These are phyloP conservation scores for Ogataea saltuana DNA, from an alignment of 805 yeast genomes.

Conservation along the genomic window DNA sequence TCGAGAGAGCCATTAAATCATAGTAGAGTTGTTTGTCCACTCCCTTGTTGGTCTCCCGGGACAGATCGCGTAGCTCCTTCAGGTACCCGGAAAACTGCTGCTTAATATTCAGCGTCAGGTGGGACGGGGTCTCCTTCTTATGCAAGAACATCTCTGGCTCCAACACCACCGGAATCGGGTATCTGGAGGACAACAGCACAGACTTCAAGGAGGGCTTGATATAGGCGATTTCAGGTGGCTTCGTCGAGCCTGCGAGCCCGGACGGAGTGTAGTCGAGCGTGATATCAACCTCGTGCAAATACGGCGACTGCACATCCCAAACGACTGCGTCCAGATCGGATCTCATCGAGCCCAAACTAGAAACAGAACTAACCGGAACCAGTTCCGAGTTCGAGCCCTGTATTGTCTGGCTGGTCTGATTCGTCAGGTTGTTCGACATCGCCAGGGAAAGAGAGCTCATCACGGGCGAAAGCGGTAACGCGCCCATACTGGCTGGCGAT, in stretches of 20 bases:
- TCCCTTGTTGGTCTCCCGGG: constrained; percentile 24
- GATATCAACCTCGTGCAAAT: constrained; percentile 19
- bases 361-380: constrained; percentile 13
- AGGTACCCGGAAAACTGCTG: constrained; percentile 17
- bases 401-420: background rate
- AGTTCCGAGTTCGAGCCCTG: constrained; percentile 7
- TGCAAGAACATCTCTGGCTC: constrained; percentile 19
- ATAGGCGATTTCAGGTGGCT: constrained; percentile 20
- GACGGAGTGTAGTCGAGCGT: constrained; percentile 15
- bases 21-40: constrained; percentile 26
- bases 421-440: background rate
- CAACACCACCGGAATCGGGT: constrained; percentile 22
- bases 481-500: constrained; percentile 7
- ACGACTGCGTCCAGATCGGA: constrained; percentile 8
- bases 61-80: constrained; percentile 15
- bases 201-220: constrained; percentile 21
- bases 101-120: constrained; percentile 17
- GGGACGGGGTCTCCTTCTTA: constrained; percentile 16
- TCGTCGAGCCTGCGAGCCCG: background rate
- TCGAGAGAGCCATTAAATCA: constrained; percentile 26
- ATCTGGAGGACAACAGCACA: constrained; percentile 21
- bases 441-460: constrained; percentile 3
- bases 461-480: constrained; percentile 16
- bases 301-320: constrained; percentile 12
- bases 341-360: constrained; percentile 11